Evolutionary conservation across 139 green algal species (phyloP).

Genomic region (Closterium sp.): DNA sequence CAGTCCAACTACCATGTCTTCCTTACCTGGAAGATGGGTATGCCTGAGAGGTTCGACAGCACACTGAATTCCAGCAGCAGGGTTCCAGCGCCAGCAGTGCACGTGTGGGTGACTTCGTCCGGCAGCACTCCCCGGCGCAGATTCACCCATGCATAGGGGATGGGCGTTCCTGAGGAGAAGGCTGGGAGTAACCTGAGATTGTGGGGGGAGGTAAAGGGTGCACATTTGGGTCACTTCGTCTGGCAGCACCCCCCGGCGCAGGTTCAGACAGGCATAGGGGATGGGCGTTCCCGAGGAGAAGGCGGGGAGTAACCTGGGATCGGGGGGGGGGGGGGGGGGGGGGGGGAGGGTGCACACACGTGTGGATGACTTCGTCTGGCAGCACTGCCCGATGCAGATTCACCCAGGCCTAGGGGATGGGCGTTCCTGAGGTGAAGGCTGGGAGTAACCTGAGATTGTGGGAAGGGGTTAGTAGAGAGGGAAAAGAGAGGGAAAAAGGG

Average conservation of each 20-base stretch:
- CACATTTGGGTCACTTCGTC: neutral
- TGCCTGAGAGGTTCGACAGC: constrained; percentile 46
- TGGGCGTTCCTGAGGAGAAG: constrained; percentile 1
- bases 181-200: neutral
- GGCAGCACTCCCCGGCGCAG: constrained; percentile 22
- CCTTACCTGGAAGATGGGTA: constrained; percentile 32
- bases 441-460: too few relatives aligned
- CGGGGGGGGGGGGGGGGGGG: neutral
- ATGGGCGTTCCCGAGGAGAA: constrained; percentile 45
- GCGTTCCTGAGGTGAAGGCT: too few relatives aligned
- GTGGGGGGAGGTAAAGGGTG: too few relatives aligned
- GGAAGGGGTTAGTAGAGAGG: neutral
- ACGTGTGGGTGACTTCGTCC: constrained; percentile 24
- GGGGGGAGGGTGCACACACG: too few relatives aligned
- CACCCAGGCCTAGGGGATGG: too few relatives aligned
- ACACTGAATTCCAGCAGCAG: constrained; percentile 53
- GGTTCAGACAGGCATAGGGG: constrained; percentile 47
- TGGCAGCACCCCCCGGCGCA: constrained; percentile 10
- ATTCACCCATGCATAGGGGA: constrained; percentile 47
- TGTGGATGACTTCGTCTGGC: too few relatives aligned
- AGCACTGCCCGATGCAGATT: too few relatives aligned
- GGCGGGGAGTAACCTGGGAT: constrained; percentile 35
- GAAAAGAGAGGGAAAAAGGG: neutral
- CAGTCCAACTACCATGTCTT: too few relatives aligned
- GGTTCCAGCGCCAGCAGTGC: constrained; percentile 44